Evolutionary conservation across 768 basidiomycete genomes (phyloP).

Genomic region (Phanerodontia chrysosporium): DNA sequence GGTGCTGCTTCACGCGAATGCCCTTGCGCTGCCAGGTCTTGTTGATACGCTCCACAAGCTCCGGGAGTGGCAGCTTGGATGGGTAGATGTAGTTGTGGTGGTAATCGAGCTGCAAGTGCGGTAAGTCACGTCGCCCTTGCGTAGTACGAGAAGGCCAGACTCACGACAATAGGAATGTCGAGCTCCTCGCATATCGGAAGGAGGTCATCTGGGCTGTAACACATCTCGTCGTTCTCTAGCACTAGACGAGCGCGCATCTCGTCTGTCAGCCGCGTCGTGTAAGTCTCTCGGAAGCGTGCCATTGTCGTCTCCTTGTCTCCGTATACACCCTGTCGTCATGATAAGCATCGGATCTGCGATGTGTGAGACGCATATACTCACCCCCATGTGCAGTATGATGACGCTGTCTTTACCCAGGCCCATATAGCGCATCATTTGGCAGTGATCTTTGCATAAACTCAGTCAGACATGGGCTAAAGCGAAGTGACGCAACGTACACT

Average conservation of each 20-base stretch:
- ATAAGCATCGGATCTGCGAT: background rate
- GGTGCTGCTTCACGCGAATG: conserved; percentile 88
- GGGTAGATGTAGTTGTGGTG: conserved; percentile 77
- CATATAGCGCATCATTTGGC: conserved; percentile 76
- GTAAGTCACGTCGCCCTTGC: conserved; percentile 46
- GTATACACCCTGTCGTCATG: conserved; percentile 57
- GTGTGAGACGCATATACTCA: conserved; percentile 39
- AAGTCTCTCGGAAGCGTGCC: conserved; percentile 67
- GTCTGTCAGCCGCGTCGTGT: conserved; percentile 50
- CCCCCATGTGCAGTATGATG: conserved; percentile 78
- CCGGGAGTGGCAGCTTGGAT: conserved; percentile 33
- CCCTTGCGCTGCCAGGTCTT: conserved; percentile 71
- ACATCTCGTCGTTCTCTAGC: conserved; percentile 95
- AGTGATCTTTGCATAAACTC: conserved; percentile 47
- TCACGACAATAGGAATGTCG: conserved; percentile 41
- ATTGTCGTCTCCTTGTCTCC: conserved; percentile 73
- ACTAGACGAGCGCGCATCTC: conserved; percentile 72
- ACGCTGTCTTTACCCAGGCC: conserved; percentile 79
- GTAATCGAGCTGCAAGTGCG: conserved; percentile 48
- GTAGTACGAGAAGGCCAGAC: conserved; percentile 51
- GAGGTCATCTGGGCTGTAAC: conserved; percentile 86
- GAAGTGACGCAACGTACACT: conserved; percentile 32
- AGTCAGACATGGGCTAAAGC: background rate
- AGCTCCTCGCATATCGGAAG: conserved; percentile 85
- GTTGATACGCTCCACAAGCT: conserved; percentile 72